Conservation (phyloP, 805 yeast species). For the Ogataea methylovora region DNA sequence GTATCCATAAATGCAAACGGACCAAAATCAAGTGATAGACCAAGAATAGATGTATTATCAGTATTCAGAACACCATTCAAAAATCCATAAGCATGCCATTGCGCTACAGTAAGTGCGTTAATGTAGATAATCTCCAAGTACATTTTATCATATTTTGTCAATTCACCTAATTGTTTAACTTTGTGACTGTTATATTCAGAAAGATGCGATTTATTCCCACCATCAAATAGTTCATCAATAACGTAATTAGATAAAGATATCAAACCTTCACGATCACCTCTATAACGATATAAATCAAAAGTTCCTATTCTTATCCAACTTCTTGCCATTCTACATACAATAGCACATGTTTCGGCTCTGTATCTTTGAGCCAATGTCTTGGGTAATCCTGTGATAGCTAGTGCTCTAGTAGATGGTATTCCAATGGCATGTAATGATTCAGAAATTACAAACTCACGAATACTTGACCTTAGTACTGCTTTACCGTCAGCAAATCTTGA, state of each 20-base stretch:
- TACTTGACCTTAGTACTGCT: conserved; percentile 82
- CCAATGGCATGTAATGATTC: conserved; percentile 77
- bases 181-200: conserved; percentile 23
- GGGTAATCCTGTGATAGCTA: conserved; percentile 67
- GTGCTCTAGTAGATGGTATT: conserved; percentile 80
- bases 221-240: conserved; percentile 52
- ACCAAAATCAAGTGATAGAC: conserved; percentile 87
- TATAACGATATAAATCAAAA: conserved; percentile 73
- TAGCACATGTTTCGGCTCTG: conserved; percentile 72
- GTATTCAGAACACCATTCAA: conserved; percentile 92
- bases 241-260: conserved; percentile 63
- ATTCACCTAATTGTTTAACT: conserved; percentile 21
- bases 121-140: conserved; percentile 63
- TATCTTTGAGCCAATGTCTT: conserved; percentile 68
- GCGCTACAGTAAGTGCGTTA: conserved; percentile 72
- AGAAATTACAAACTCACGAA: conserved; percentile 80
- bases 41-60: conserved; percentile 86
- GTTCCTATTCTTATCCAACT: conserved; percentile 85
- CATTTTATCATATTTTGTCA: conserved; percentile 61
- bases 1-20: conserved; percentile 89
- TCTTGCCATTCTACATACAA: conserved; percentile 76
- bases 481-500: conserved; percentile 96
- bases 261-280: conserved; percentile 61
- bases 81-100: conserved; percentile 90
- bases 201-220: conserved; percentile 23